A percentile compares a stretch with the other conserved stretches of the same genome.
Conservation (phyloP, 75 land plant genomes). For the Selaginella moellendorffii region DNA sequence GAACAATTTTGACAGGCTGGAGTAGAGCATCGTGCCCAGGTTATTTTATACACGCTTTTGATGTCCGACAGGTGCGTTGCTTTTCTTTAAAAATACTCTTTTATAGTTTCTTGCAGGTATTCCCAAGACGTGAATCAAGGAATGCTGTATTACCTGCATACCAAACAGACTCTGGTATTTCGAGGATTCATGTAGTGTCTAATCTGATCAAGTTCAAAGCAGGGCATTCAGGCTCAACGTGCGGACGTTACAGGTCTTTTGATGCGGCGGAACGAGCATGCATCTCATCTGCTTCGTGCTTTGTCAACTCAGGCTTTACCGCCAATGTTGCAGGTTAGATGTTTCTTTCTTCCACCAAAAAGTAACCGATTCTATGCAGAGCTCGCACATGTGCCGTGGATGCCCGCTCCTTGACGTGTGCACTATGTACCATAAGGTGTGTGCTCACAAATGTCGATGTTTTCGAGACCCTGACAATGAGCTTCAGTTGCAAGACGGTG, state of each 20-base stretch:
- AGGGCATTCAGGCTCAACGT: constrained; percentile 57
- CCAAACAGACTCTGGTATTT: constrained; percentile 63
- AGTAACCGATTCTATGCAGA: constrained; percentile 28
- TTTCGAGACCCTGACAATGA: neutral
- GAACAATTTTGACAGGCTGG: too few relatives aligned
- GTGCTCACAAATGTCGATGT: neutral
- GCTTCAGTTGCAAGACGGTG: constrained; percentile 46
- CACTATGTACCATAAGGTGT: constrained; percentile 70
- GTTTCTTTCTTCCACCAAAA: neutral
- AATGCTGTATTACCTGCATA: constrained; percentile 71
- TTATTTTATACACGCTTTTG: constrained; percentile 71
- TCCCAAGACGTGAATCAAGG: constrained; percentile 47
- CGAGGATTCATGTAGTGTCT: neutral
- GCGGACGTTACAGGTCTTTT: constrained; percentile 66
- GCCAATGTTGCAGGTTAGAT: constrained; percentile 52
- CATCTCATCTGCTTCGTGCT: constrained; percentile 54
- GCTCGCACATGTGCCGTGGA: constrained; percentile 40
- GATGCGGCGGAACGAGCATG: constrained; percentile 90
- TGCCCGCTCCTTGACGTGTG: constrained; percentile 70
- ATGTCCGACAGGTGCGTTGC: constrained; percentile 73
- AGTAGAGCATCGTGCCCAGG: constrained; percentile 78
- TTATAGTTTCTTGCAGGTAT: constrained; percentile 32
- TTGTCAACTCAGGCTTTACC: constrained; percentile 48
- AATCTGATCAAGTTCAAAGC: neutral
- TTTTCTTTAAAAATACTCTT: neutral